These are phyloP conservation scores for Pezicula rhizophila DNA, from an alignment of 2,329 filamentous ascomycete genomes.

Conservation along the genomic window DNA sequence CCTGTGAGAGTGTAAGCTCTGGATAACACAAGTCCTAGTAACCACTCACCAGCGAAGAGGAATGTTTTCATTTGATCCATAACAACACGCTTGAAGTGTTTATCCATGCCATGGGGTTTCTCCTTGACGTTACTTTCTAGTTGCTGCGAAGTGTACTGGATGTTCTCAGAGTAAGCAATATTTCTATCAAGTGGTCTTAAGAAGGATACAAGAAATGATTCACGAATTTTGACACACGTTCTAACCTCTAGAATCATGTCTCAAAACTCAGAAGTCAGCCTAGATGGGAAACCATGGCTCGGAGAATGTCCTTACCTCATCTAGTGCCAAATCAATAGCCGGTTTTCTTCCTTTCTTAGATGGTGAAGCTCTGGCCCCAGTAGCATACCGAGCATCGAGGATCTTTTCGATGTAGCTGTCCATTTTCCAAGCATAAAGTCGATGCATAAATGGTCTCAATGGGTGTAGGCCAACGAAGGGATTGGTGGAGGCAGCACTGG, in stretches of 20 bases:
- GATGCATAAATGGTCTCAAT: not conserved
- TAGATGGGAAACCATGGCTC: too few species aligned
- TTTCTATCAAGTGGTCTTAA: too few species aligned
- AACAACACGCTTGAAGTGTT: not conserved
- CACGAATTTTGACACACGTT: too few species aligned
- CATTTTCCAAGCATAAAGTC: conserved; percentile 1
- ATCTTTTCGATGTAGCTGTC: conserved; percentile 1
- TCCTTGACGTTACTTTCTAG: not conserved
- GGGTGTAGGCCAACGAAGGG: conserved; percentile 1
- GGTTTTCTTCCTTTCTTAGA: not conserved
- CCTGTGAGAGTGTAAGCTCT: not conserved
- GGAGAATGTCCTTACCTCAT: not conserved
- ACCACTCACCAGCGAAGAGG: conserved; percentile 6
- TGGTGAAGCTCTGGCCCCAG: not conserved
- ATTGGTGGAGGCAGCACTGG: not conserved
- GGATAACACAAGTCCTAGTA: too few species aligned
- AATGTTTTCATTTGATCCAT: conserved; percentile 6
- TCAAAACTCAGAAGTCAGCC: too few species aligned
- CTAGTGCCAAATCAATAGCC: conserved; percentile 5
- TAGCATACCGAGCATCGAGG: conserved; percentile 1
- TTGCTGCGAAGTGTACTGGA: not conserved
- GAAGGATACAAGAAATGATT: too few species aligned
- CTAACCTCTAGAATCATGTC: too few species aligned
- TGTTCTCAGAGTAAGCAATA: too few species aligned
- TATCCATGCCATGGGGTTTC: not conserved